Evolutionary conservation across 108 stramenopile species (phyloP).

Genomic region (Tribonema minus): DNA sequence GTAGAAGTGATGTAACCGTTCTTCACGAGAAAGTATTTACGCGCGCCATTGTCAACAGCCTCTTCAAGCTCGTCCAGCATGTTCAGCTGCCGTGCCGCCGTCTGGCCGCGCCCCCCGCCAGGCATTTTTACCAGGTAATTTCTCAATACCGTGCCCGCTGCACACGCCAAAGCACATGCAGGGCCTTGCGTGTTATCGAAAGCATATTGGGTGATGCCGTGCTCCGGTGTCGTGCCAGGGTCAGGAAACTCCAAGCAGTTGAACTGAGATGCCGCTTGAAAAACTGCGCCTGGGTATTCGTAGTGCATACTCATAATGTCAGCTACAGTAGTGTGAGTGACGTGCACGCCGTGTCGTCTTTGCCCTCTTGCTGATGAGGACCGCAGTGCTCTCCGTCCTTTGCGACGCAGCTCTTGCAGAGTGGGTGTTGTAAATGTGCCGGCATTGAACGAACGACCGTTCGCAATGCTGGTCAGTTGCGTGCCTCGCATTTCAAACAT

Average conservation of each 20-base stretch:
- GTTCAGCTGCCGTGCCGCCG: constrained; percentile 14
- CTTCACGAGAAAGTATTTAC: not conserved
- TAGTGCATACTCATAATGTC: not conserved
- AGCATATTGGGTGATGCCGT: constrained; percentile 37
- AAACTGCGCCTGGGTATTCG: not conserved
- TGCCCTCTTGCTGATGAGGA: too few species aligned
- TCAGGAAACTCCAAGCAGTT: constrained; percentile 55
- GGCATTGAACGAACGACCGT: too few species aligned
- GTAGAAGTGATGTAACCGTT: not conserved
- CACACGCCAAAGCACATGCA: constrained; percentile 56
- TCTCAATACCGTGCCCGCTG: constrained; percentile 49
- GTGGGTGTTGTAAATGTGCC: too few species aligned
- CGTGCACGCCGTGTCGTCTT: too few species aligned
- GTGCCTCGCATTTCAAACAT: too few species aligned
- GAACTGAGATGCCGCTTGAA: constrained; percentile 60
- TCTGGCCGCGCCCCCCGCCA: constrained; percentile 5
- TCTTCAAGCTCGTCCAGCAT: constrained; percentile 12
- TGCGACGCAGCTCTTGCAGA: too few species aligned
- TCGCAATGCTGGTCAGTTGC: too few species aligned
- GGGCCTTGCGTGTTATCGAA: constrained; percentile 58
- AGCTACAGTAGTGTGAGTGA: not conserved
- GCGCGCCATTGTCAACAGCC: not conserved
- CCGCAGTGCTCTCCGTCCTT: too few species aligned
- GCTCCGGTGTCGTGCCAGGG: constrained; percentile 46
- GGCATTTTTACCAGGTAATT: constrained; percentile 47